A percentile compares a stretch with the other conserved stretches of the same genome.
phyloP scores from a whole-genome alignment of 305 asterid genomes.

The Fraxinus floribunda region DNA sequence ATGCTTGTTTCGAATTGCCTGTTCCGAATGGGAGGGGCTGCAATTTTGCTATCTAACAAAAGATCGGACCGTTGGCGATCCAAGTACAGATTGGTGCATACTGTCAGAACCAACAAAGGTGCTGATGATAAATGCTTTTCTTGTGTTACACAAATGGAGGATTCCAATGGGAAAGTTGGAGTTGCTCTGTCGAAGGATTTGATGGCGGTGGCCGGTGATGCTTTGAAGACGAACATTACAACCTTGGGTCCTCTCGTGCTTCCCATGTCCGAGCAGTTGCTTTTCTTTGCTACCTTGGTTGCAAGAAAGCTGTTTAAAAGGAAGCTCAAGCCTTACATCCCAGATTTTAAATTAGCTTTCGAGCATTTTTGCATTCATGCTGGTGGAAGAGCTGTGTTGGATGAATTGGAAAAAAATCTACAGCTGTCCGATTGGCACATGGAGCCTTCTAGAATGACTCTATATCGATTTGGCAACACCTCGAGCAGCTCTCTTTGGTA shows the following conservation, averaged over 20 bases:
- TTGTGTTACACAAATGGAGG: slow-evolving; percentile 44
- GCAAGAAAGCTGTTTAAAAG: slow-evolving; percentile 39
- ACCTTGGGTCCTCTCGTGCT: slow-evolving; percentile 48
- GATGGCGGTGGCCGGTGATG: slow-evolving; percentile 50
- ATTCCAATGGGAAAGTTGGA: slow-evolving; percentile 37
- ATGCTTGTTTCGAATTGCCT: slow-evolving; percentile 46
- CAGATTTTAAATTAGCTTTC: slow-evolving; percentile 42
- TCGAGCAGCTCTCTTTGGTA: slow-evolving; percentile 50
- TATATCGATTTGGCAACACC: slow-evolving; percentile 46
- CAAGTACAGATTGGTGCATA: slow-evolving; percentile 45
- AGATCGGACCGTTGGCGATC: slow-evolving; percentile 34
- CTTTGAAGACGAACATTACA: slow-evolving; percentile 42
- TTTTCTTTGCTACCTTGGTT: slow-evolving; percentile 38
- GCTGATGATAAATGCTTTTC: slow-evolving; percentile 46
- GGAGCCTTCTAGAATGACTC: slow-evolving; percentile 51
- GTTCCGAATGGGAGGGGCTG: slow-evolving; percentile 50
- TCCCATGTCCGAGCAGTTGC: slow-evolving; percentile 42
- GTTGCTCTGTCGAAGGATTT: slow-evolving; percentile 46
- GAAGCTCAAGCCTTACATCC: slow-evolving; percentile 47
- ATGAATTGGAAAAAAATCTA: slow-evolving; percentile 42
- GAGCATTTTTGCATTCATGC: slow-evolving; percentile 50
- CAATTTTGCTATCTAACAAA: slow-evolving; percentile 43
- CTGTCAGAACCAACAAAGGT: slow-evolving; percentile 50
- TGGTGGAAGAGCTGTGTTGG: slow-evolving; percentile 46
- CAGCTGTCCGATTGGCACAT: slow-evolving; percentile 43